These are phyloP conservation scores for Omphalea diandra DNA, from an alignment of 441 rosid species.

Conservation along the genomic window DNA sequence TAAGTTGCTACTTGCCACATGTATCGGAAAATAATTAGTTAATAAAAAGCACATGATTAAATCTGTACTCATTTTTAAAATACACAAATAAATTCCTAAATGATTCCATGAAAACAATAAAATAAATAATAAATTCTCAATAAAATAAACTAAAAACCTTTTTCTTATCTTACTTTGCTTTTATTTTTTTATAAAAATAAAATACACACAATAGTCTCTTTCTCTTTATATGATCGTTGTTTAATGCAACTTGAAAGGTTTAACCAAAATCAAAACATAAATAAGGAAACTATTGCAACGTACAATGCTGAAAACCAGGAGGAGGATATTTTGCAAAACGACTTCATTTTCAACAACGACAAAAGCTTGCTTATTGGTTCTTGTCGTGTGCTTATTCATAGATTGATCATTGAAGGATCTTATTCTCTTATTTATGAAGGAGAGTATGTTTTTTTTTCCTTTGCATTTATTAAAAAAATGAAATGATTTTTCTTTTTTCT, in stretches of 20 bases:
- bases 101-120: too few species aligned
- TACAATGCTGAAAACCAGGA: slow-evolving; percentile 25
- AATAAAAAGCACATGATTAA: too few species aligned
- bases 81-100: too few species aligned
- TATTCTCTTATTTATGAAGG: slow-evolving; percentile 45
- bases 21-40: too few species aligned
- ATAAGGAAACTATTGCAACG: not conserved
- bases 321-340: slow-evolving; percentile 16
- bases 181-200: not conserved
- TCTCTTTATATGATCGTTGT: slow-evolving; percentile 22
- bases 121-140: too few species aligned
- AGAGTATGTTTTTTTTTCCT: slow-evolving; percentile 35
- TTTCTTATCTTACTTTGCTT: too few species aligned
- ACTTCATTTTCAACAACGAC: slow-evolving; percentile 40
- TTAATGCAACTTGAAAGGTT: slow-evolving; percentile 22
- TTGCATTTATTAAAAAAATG: not conserved
- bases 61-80: too few species aligned
- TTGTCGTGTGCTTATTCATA: slow-evolving; percentile 25
- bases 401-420: slow-evolving; percentile 49
- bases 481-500: not conserved
- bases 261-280: not conserved
- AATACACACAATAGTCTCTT: slow-evolving; percentile 12
- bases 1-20: too few species aligned
- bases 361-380: slow-evolving; percentile 41
- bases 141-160: too few species aligned